These are phyloP conservation scores for Candida chilensis DNA, from an alignment of 805 yeast species.

Conservation along the genomic window DNA sequence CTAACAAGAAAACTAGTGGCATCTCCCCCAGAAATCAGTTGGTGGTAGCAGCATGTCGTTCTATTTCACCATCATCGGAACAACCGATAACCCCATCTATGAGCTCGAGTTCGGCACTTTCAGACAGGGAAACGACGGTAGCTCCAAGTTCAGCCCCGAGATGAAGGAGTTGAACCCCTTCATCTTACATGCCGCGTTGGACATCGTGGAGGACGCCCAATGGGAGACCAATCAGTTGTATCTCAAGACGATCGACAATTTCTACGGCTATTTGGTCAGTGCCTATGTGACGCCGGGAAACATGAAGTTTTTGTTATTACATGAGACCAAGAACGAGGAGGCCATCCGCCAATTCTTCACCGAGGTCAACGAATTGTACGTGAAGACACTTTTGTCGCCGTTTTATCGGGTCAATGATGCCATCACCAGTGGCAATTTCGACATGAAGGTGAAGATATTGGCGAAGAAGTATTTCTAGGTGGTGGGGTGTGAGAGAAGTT, in stretches of 20 bases:
- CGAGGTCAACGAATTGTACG: constrained; percentile 83
- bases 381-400: constrained; percentile 78
- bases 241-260: constrained; percentile 74
- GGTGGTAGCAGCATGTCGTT: constrained; percentile 47
- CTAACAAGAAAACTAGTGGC: constrained; percentile 4
- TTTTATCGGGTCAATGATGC: constrained; percentile 74
- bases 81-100: constrained; percentile 77
- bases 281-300: constrained; percentile 87
- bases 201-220: constrained; percentile 84
- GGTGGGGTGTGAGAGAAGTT: too few relatives aligned
- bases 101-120: constrained; percentile 79
- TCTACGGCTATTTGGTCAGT: constrained; percentile 74
- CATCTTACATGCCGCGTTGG: constrained; percentile 80
- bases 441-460: constrained; percentile 56
- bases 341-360: constrained; percentile 73
- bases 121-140: constrained; percentile 60
- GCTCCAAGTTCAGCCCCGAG: constrained; percentile 53
- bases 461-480: constrained; percentile 69
- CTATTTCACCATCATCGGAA: constrained; percentile 83
- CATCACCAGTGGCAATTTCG: constrained; percentile 67
- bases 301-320: constrained; percentile 67
- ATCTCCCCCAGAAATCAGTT: constrained; percentile 13
- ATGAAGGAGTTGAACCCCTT: constrained; percentile 80
- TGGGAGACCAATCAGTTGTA: constrained; percentile 64
- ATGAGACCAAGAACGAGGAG: constrained; percentile 56